phyloP scores from a whole-genome alignment of 192 early-diverging fungal species.

The Phycomyces blakesleeanus region DNA sequence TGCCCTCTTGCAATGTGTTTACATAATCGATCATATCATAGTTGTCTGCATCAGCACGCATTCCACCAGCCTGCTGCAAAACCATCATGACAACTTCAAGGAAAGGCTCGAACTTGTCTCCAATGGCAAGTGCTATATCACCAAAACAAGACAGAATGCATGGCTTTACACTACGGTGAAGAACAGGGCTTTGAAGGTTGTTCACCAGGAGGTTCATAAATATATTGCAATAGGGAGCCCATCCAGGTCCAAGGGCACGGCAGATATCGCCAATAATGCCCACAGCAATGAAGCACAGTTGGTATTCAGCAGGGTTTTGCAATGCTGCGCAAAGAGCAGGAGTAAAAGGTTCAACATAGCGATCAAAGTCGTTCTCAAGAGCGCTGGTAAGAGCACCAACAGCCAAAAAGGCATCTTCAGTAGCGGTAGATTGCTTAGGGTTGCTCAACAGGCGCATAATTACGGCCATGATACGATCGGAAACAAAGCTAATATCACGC shows the following conservation, averaged over 20 bases:
- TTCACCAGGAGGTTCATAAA: constrained; percentile 84
- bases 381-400: constrained; percentile 84
- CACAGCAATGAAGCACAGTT: constrained; percentile 89
- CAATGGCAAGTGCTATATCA: constrained; percentile 95
- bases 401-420: constrained; percentile 91
- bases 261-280: constrained; percentile 98
- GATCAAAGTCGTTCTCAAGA: constrained; percentile 79
- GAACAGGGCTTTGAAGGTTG: constrained; percentile 67
- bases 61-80: constrained; percentile 76
- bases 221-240: constrained; percentile 76
- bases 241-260: constrained; percentile 73
- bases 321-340: constrained; percentile 79
- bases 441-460: constrained; percentile 74
- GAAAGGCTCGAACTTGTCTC: constrained; percentile 77
- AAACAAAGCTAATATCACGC: constrained; percentile 64
- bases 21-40: constrained; percentile 86
- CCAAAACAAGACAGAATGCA: constrained; percentile 94
- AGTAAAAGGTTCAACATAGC: constrained; percentile 85
- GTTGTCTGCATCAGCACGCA: constrained; percentile 58
- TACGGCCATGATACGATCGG: constrained; percentile 89
- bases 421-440: constrained; percentile 72
- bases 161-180: constrained; percentile 88
- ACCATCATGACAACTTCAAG: constrained; percentile 81
- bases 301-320: constrained; percentile 87
- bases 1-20: constrained; percentile 79